Evolutionary conservation across 2,329 filamentous ascomycete genomes (phyloP).

Genomic region (Sordariomycetes sp.): DNA sequence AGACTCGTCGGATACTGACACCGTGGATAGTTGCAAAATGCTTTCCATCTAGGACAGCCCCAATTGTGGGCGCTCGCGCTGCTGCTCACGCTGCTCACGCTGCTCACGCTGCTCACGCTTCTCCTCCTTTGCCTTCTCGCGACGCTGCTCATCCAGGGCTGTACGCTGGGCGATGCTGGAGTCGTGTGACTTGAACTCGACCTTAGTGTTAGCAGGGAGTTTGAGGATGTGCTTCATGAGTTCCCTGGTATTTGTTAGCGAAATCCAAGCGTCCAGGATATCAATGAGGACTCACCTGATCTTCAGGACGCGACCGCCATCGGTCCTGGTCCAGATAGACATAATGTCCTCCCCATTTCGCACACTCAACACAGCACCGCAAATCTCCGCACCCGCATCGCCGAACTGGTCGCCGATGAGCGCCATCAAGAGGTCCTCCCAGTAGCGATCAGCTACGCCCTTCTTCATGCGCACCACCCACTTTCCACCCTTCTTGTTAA

Average conservation of each 20-base stretch:
- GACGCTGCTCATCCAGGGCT: slow-evolving; percentile 82
- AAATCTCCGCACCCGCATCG: slow-evolving; percentile 89
- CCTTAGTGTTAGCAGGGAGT: slow-evolving; percentile 79
- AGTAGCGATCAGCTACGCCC: slow-evolving; percentile 91
- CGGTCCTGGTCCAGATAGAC: slow-evolving; percentile 94
- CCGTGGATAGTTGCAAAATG: too few species aligned
- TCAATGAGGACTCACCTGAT: slow-evolving; percentile 61
- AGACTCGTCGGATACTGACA: too few species aligned
- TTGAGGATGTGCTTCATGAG: slow-evolving; percentile 85
- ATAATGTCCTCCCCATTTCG: slow-evolving; percentile 93
- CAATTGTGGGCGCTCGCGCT: too few species aligned
- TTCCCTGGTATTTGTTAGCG: slow-evolving; percentile 50
- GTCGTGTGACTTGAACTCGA: slow-evolving; percentile 94
- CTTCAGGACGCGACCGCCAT: slow-evolving; percentile 89
- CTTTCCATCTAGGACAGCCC: too few species aligned
- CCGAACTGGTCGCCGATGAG: slow-evolving; percentile 91
- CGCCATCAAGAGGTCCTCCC: slow-evolving; percentile 87
- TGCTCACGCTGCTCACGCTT: slow-evolving; percentile 30
- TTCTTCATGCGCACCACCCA: slow-evolving; percentile 98
- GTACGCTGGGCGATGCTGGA: slow-evolving; percentile 89
- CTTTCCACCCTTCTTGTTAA: slow-evolving; percentile 93
- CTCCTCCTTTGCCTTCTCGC: slow-evolving; percentile 62
- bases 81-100: too few species aligned
- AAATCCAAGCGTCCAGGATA: too few species aligned
- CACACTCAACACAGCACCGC: slow-evolving; percentile 88